Conservation (phyloP, 2,329 filamentous ascomycete species). For the Diaporthe ampelina region DNA sequence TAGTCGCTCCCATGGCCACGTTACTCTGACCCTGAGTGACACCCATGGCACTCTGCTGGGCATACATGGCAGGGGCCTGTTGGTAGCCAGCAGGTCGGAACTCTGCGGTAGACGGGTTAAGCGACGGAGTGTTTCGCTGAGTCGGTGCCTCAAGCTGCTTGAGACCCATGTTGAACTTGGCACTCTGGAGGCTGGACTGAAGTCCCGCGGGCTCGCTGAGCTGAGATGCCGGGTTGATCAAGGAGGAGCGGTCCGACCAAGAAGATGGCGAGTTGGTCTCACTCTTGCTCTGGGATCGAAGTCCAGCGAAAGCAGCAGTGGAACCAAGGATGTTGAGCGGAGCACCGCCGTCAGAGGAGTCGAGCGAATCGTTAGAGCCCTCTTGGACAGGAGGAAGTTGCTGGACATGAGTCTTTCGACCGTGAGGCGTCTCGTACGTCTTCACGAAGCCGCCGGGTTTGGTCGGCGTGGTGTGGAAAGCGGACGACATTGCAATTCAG, state of each 20-base stretch:
- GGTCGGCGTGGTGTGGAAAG: neutral
- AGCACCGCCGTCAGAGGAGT: constrained; percentile 29
- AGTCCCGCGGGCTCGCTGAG: constrained; percentile 18
- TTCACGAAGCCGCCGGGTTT: neutral
- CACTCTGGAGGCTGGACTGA: neutral
- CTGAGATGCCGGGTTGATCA: neutral
- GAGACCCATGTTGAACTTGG: neutral
- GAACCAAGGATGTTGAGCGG: neutral
- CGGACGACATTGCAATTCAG: constrained; percentile 16
- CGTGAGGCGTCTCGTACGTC: neutral
- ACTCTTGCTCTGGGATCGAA: constrained; percentile 26
- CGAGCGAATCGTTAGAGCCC: constrained; percentile 15
- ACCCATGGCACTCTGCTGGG: neutral
- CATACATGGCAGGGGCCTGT: neutral
- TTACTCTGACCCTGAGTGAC: neutral
- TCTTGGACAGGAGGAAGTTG: constrained; percentile 5
- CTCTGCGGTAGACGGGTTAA: constrained; percentile 11
- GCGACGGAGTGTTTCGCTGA: neutral
- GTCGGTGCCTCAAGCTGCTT: neutral
- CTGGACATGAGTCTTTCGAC: neutral
- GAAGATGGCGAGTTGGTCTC: constrained; percentile 17
- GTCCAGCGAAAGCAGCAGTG: constrained; percentile 13
- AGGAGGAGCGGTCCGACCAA: neutral
- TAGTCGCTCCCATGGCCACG: neutral
- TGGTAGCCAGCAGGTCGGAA: neutral